A percentile compares a stretch with the other conserved stretches of the same genome.
phyloP scores from a whole-genome alignment of 805 yeast species.

The Suhomyces sp. region DNA sequence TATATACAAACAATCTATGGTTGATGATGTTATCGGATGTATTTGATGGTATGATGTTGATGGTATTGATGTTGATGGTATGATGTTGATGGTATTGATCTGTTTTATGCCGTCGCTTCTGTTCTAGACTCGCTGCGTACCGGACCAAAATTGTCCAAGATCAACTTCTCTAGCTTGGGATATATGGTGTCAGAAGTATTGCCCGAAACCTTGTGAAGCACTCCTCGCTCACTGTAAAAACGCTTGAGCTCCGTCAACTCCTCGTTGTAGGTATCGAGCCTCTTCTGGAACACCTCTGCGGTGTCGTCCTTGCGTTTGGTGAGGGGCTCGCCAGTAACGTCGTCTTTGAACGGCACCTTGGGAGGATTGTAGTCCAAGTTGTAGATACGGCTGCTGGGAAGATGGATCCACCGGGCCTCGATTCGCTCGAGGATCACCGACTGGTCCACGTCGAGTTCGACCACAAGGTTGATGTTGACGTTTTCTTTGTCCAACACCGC shows the following conservation, averaged over 20 bases:
- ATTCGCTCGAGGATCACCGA: constrained; percentile 78
- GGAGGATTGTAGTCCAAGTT: constrained; percentile 90
- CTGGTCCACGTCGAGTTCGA: constrained; percentile 84
- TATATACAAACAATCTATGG: no score
- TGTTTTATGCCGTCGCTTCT: no score
- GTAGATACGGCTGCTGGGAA: constrained; percentile 81
- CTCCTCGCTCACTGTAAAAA: constrained; percentile 46
- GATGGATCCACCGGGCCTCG: constrained; percentile 81
- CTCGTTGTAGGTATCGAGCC: constrained; percentile 61
- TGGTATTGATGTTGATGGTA: no score
- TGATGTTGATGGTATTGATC: no score
- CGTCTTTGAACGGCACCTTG: constrained; percentile 74
- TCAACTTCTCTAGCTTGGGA: constrained; percentile 57
- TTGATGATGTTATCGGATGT: no score
- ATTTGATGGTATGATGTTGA: no score
- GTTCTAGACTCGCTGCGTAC: background rate
- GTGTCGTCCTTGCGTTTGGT: constrained; percentile 81
- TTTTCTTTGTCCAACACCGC: constrained; percentile 33
- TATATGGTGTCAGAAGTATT: constrained; percentile 80
- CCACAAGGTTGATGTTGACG: constrained; percentile 66
- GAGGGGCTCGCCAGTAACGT: constrained; percentile 84
- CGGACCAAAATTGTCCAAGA: constrained; percentile 7
- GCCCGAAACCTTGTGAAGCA: constrained; percentile 62
- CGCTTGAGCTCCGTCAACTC: constrained; percentile 63
- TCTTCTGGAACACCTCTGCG: constrained; percentile 61